A percentile compares a stretch with the other conserved stretches of the same genome.
Conservation (phyloP, 306 rosid species). For the Corylus heterophylla region DNA sequence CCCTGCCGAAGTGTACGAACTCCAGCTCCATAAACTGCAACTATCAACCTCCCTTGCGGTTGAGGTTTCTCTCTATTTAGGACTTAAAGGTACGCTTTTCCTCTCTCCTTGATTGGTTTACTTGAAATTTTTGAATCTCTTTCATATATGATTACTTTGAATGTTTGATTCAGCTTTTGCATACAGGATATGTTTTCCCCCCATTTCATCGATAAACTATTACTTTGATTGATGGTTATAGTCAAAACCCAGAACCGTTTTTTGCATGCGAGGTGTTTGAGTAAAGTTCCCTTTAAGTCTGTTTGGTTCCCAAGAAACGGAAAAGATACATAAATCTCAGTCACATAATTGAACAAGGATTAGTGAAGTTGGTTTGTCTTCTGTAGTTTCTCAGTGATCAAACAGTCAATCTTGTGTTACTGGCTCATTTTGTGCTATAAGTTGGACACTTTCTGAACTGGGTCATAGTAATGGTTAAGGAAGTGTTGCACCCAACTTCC, state of each 20-base stretch:
- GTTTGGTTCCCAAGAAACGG: background rate
- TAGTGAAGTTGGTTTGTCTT: background rate
- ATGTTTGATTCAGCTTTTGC: background rate
- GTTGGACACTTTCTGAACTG: background rate
- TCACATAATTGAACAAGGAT: background rate
- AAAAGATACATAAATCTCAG: background rate
- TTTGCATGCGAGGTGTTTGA: slow-evolving; percentile 27
- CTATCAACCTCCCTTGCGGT: background rate
- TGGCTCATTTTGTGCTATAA: background rate
- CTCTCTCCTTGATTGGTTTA: background rate
- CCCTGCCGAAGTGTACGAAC: background rate
- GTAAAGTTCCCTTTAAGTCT: slow-evolving; percentile 9
- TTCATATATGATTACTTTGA: background rate
- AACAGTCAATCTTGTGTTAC: background rate
- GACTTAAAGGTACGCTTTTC: background rate
- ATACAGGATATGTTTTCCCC: background rate
- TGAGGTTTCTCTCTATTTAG: background rate
- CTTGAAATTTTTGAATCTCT: background rate
- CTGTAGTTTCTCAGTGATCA: background rate
- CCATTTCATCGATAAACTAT: too few species aligned
- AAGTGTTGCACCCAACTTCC: background rate
- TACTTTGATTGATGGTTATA: too few species aligned
- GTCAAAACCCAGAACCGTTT: background rate
- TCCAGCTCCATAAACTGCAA: background rate
- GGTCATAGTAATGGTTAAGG: background rate